Base-by-base conservation (phyloP, 495 filamentous ascomycete genomes). In the Trichocladium antarcticum region DNA sequence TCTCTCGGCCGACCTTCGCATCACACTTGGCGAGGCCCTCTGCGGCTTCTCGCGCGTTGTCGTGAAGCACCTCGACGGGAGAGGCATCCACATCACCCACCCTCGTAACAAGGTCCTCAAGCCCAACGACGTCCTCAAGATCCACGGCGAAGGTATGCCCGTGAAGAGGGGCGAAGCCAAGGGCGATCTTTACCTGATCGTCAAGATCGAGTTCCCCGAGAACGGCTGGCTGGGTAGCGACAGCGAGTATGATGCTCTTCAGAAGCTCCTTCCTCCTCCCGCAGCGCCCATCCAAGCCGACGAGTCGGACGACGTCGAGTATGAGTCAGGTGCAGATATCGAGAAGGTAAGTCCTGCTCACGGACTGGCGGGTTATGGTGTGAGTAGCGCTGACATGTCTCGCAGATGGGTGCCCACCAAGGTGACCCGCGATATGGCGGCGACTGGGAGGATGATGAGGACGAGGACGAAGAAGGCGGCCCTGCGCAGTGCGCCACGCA, bases 141-240 rank as follows among this genome's bases (percentile, higher is more conserved):
- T 98, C 5, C 60, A 72, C 5, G 87, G 85, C 27, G 92, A 98
- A 64, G 92, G 92, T 37, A 98, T 98, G 92, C 90, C 93, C 6
- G 58, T 77, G 50, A 96, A 96, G 74, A 80, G 81, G 51, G 82
- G 79, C 47, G 92, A 98, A 28, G 56, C 64, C 5, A 86, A 80
- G 57, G 92, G 92, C 14, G 89, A 97, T 58, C 73, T 98, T 7
- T 98, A 88, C 64, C 74, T 98, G 24, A 61, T 83, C 16, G 82
- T 95, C 46, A 82, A 94, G 58, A 73, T 98, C 52, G 79, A 87
- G 37, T 97, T 97, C 72, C 92, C 92, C 20, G 80, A 87, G 45
- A 75, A 85, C 58, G 82, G 80, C 17, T 97, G 88, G 88, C 74
- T 84, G 37, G 75, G 83, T 44, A 76, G 83, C 42, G 76, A 84